These are phyloP conservation scores for Hymenoscyphus linearis DNA, from an alignment of 2,329 filamentous ascomycete species.

Conservation along the genomic window DNA sequence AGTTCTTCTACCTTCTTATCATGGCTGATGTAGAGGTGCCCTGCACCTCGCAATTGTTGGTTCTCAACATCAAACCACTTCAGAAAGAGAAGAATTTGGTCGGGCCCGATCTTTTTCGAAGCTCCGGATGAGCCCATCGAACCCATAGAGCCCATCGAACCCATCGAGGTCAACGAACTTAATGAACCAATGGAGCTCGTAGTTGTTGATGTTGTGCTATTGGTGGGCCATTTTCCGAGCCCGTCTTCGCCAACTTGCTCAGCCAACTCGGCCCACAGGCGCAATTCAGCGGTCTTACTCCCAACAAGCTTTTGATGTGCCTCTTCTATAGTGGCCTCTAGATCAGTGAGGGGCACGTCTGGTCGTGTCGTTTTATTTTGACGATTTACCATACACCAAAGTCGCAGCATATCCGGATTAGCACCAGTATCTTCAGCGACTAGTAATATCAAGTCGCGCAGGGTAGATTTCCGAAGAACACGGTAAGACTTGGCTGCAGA, in stretches of 20 bases:
- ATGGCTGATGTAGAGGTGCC: constrained; percentile 81
- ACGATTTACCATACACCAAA: constrained; percentile 98
- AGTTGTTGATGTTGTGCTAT: constrained; percentile 50
- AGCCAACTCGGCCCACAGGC: constrained; percentile 81
- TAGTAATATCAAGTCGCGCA: constrained; percentile 66
- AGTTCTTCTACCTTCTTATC: constrained; percentile 86
- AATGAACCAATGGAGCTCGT: constrained; percentile 24
- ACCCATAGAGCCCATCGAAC: not conserved
- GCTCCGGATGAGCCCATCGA: not conserved
- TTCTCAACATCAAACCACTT: constrained; percentile 82
- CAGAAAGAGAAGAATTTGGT: constrained; percentile 76
- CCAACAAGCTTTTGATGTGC: constrained; percentile 59
- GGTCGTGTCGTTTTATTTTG: constrained; percentile 96
- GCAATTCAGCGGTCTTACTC: constrained; percentile 63
- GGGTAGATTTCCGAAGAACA: constrained; percentile 66
- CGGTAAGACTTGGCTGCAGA: constrained; percentile 69
- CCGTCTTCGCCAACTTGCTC: constrained; percentile 63
- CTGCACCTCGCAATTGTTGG: constrained; percentile 71
- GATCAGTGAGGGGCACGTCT: constrained; percentile 77
- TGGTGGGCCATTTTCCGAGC: constrained; percentile 65
- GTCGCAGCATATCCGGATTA: constrained; percentile 65
- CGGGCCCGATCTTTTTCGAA: constrained; percentile 38
- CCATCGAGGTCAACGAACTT: not conserved
- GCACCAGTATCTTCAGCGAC: constrained; percentile 66
- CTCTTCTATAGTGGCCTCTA: constrained; percentile 73